Evolutionary conservation across 2,329 filamentous ascomycete genomes (phyloP), one percentile per base, ranked within the genome.

Genomic region (Exophiala dermatitidis): DNA sequence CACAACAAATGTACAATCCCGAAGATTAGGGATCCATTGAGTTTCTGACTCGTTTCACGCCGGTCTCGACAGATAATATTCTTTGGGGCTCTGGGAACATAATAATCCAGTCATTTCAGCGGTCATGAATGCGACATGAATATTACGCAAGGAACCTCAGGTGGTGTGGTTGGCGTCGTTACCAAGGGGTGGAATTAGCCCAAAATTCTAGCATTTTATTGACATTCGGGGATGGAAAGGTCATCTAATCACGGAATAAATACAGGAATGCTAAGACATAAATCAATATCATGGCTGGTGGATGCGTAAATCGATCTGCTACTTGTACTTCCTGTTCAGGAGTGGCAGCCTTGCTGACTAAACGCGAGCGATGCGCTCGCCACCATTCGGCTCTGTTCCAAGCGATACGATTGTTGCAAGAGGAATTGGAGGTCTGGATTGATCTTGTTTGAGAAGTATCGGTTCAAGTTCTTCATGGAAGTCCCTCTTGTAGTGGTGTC

Each of bases 1-100:
- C 88, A 59, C 84, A 86, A 67, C 91, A 97, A 66, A 77, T 97
- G 37, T 96, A 95, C 67, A 87, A 86, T 2, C 78, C 88, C 45
- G 89, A 91, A 49, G 89, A 93, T 68, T 82, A 68, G 64, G 26
- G 19, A 19, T 38, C 26, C 32, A 28, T 33, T 34, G 19, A 26
- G 7, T 8, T 9, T 34, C 9, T 19, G 57, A 64, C 43, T 19
- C 19, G 19, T 19, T 19, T 19, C 19, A 19, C 19, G 19, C 19
- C 19, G 19, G 19, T 19, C 19, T 19, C 19, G 19, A 19, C 19
- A 28, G 12, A 9, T 43, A 26, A 36, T 45, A 42, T 32, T 42
- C 46, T 19, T 19, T 19, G 19, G 19, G 19, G 19, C 19, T 19
- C 19, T 19, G 19, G 19, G 19, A 19, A 19, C 19, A 19, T 3